phyloP scores from a whole-genome alignment of 2,329 filamentous ascomycete genomes.

The Basipetospora chlamydospora region DNA sequence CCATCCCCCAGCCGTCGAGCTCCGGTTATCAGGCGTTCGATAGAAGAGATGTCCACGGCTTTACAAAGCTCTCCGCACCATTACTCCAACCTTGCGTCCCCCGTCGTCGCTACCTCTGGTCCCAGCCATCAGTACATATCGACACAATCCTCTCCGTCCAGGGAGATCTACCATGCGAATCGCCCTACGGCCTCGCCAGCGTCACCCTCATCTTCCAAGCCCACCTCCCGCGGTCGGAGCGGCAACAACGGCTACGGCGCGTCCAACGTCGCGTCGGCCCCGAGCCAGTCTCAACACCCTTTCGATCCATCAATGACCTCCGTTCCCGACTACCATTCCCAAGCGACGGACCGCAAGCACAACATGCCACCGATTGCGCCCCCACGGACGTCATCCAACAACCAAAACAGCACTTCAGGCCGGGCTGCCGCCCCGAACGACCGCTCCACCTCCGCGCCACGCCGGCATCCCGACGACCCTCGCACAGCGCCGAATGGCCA shows the following conservation, averaged over 20 bases:
- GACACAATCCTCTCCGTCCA: constrained; percentile 34
- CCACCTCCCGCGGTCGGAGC: constrained; percentile 37
- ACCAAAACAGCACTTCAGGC: constrained; percentile 17
- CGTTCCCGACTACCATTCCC: constrained; percentile 26
- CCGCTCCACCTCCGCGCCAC: constrained; percentile 5
- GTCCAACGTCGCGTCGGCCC: constrained; percentile 7
- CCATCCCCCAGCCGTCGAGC: not conserved
- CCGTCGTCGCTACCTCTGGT: constrained; percentile 30
- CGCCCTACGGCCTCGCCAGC: constrained; percentile 26
- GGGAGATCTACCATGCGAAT: constrained; percentile 42
- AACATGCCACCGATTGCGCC: constrained; percentile 59
- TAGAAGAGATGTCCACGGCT: constrained; percentile 47
- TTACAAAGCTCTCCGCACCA: constrained; percentile 46
- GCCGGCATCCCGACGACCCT: constrained; percentile 5
- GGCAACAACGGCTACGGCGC: constrained; percentile 25
- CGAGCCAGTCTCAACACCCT: constrained; percentile 9
- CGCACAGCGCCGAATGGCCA: constrained; percentile 15
- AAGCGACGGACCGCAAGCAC: constrained; percentile 36
- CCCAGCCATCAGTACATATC: constrained; percentile 37
- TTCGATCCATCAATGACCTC: constrained; percentile 29
- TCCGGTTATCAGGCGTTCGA: not conserved
- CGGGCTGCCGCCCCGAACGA: constrained; percentile 10
- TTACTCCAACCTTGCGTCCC: constrained; percentile 32
- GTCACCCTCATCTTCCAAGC: constrained; percentile 37
- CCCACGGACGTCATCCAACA: constrained; percentile 63